Evolutionary conservation across 208 protist species (phyloP).

Genomic region (Leishmania aethiopica): DNA sequence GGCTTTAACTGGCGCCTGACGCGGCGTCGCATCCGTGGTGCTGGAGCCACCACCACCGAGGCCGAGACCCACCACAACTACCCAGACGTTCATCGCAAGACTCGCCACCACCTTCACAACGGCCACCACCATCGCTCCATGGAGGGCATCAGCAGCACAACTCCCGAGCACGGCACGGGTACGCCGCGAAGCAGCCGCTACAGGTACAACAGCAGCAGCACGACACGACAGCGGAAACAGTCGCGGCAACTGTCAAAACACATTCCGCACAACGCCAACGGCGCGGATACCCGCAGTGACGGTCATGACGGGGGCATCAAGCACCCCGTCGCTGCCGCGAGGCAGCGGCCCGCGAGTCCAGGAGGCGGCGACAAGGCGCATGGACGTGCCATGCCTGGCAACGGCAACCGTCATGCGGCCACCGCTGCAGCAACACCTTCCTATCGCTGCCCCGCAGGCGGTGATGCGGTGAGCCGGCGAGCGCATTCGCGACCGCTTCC

Average conservation of each 20-base stretch:
- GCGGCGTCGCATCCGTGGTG: constrained; percentile 9
- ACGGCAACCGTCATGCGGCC: background rate
- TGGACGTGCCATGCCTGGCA: background rate
- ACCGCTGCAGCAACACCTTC: background rate
- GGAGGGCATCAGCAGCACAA: constrained; percentile 40
- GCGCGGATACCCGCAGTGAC: background rate
- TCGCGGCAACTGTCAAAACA: background rate
- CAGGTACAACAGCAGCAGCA: constrained; percentile 17
- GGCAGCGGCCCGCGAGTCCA: background rate
- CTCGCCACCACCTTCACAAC: constrained; percentile 8
- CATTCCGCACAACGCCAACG: background rate
- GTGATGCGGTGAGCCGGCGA: background rate
- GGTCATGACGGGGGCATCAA: background rate
- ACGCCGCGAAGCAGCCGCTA: constrained; percentile 44
- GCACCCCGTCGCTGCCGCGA: too few species aligned
- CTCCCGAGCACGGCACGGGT: constrained; percentile 39
- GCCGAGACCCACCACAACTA: background rate
- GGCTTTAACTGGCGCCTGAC: background rate
- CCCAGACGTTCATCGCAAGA: background rate
- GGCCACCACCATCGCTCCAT: constrained; percentile 7
- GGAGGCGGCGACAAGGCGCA: background rate
- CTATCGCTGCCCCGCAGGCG: too few species aligned
- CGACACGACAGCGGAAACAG: background rate
- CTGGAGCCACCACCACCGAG: background rate
- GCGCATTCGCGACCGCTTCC: background rate